Conservation (phyloP, 2,329 filamentous ascomycete genomes). For the Pestalotiopsis sp. region DNA sequence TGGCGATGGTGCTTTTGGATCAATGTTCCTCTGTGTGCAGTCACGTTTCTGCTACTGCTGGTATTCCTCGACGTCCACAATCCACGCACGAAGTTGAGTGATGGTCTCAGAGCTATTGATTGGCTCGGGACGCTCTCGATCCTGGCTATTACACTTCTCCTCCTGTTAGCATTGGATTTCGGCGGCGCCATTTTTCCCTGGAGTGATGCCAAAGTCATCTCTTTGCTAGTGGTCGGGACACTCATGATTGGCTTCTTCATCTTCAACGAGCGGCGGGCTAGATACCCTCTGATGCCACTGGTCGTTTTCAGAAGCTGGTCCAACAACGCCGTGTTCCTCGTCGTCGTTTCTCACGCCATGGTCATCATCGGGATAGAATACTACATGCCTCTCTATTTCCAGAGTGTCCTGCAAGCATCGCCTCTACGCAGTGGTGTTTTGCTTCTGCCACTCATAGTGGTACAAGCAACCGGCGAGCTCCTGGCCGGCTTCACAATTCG, state of each 20-base stretch:
- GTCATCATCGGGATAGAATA: constrained; percentile 44
- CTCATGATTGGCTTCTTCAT: constrained; percentile 37
- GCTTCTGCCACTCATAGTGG: constrained; percentile 37
- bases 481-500: constrained; percentile 31
- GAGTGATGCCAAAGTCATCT: constrained; percentile 35
- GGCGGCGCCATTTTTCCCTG: constrained; percentile 41
- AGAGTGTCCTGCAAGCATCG: constrained; percentile 37
- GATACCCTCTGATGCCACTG: constrained; percentile 37
- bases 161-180: constrained; percentile 43
- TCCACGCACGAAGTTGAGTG: constrained; percentile 41
- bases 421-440: constrained; percentile 35
- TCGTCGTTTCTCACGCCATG: constrained; percentile 36
- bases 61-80: constrained; percentile 38
- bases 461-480: constrained; percentile 33
- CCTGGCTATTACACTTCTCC: constrained; percentile 36
- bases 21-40: constrained; percentile 25
- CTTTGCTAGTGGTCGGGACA: constrained; percentile 38
- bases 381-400: constrained; percentile 43
- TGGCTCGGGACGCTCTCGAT: constrained; percentile 38
- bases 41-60: constrained; percentile 21
- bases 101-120: constrained; percentile 54
- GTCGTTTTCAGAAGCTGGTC: constrained; percentile 34
- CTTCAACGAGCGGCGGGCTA: constrained; percentile 36
- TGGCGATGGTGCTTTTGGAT: constrained; percentile 30
- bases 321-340: constrained; percentile 29